Evolutionary conservation across 2,329 filamentous ascomycete genomes (phyloP).

Genomic region (Colletotrichum coccodes): DNA sequence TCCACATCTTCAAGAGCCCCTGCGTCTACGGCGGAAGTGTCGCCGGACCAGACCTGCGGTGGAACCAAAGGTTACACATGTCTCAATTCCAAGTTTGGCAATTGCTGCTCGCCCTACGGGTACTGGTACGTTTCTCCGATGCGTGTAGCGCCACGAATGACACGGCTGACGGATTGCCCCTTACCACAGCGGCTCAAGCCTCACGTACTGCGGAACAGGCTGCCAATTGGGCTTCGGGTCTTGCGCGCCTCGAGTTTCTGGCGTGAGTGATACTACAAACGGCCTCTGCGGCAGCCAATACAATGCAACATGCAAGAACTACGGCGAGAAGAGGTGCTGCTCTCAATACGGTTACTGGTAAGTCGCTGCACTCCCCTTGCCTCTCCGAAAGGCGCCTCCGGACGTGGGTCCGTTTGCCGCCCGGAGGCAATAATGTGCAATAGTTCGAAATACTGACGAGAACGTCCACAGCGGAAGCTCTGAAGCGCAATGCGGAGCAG

Average conservation of each 20-base stretch:
- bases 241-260: conserved; percentile 39
- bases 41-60: conserved; percentile 49
- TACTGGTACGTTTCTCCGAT: conserved; percentile 46
- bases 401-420: background rate
- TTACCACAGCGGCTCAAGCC: conserved; percentile 42
- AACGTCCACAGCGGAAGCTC: conserved; percentile 39
- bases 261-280: conserved; percentile 45
- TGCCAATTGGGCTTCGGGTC: conserved; percentile 47
- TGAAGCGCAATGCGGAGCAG: conserved; percentile 41
- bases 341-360: conserved; percentile 49
- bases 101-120: conserved; percentile 54
- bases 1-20: background rate
- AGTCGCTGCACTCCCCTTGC: conserved; percentile 21
- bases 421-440: background rate
- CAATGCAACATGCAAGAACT: conserved; percentile 45
- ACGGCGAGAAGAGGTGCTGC: conserved; percentile 47
- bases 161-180: conserved; percentile 16
- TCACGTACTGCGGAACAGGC: conserved; percentile 49
- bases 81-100: conserved; percentile 45
- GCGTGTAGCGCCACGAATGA: background rate
- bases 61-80: conserved; percentile 47
- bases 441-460: conserved; percentile 15
- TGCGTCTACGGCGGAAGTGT: conserved; percentile 36
- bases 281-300: conserved; percentile 46
- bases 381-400: background rate